Base-by-base conservation (phyloP, 2,329 filamentous ascomycete genomes). In the Colletotrichum sojae region DNA sequence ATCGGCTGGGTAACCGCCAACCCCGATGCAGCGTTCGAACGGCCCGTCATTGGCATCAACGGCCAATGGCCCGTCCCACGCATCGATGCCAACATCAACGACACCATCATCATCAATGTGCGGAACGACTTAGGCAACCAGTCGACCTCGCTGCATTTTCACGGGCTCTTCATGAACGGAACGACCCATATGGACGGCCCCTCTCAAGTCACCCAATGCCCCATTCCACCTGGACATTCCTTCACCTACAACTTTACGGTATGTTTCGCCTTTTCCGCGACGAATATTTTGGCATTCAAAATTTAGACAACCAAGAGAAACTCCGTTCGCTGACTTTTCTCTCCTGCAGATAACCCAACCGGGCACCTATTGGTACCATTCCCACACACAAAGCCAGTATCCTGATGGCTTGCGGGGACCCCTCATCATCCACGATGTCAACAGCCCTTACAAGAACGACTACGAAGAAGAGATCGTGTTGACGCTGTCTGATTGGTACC, bases 281-380 rank as follows among this genome's bases (percentile, higher is more conserved):
- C 25, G 25, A 27, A 27, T 27, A 6, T 27, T 27, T 27, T 5
- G 25, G 25, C 25, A 27, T n/a, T n/a, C 25, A 27, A 27, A 6
- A 5, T 27, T 27, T 6, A 4, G 6, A 27, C 25, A 31, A 31
- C 27, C 31, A 6, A 36, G 31, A 5, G 31, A 36, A 36, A 6
- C 2, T 8, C 10, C 31, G 5, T 25, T 25, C 22, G 22, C 4
- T 36, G 31, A 36, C 31, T 31, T 31, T 31, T 36, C 3, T 36
- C 8, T 36, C 9, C 31, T 25, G 5, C 71, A 86, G 91, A 78
- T 86, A 63, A 76, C 89, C 56, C 91, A 93, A 81, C 85, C 90
- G 0, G 92, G 92, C 31, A 93, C 91, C 1, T 94, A 93, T 78
- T 94, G 92, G 92, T 95, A 94, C 73, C 91, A 94, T 76, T 91